Percentiles rank a stretch among this genome's conserved stretches.
phyloP scores from a whole-genome alignment of 73 alveolate species.

The Effrenium voratum region DNA sequence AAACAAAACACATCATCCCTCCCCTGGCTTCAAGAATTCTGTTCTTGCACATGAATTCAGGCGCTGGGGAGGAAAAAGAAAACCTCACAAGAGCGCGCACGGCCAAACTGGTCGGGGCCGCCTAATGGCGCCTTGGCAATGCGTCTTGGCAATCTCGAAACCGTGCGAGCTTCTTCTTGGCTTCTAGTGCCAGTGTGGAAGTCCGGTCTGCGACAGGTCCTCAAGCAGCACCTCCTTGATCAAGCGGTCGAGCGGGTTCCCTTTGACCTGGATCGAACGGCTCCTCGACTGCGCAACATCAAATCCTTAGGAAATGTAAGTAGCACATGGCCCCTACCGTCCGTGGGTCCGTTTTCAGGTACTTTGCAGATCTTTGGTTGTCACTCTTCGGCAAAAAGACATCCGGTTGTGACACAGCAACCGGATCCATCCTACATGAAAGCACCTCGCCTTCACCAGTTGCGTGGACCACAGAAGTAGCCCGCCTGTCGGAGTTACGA shows the following conservation, averaged over 20 bases:
- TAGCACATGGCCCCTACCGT: no score
- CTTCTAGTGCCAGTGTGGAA: no score
- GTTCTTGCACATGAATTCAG: no score
- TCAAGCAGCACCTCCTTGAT: conserved; percentile 91
- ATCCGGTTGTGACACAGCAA: background rate
- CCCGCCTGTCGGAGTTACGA: conserved; percentile 3
- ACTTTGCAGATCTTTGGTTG: background rate
- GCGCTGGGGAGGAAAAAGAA: no score
- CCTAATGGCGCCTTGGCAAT: no score
- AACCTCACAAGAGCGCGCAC: no score
- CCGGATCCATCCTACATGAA: background rate
- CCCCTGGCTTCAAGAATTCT: no score
- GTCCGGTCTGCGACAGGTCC: no score
- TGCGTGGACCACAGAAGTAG: conserved; percentile 87
- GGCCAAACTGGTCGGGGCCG: no score
- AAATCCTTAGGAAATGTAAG: background rate
- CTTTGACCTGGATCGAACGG: conserved; percentile 51
- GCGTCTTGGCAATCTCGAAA: no score
- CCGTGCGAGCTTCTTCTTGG: no score
- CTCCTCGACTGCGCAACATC: background rate
- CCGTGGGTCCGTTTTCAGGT: background rate
- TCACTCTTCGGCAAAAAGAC: background rate
- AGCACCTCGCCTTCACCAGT: conserved; percentile 35
- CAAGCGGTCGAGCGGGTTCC: conserved; percentile 90
- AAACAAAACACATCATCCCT: no score